These are phyloP conservation scores for Chaetothyriales sp. DNA, from an alignment of 2,329 filamentous ascomycete genomes.

Conservation along the genomic window DNA sequence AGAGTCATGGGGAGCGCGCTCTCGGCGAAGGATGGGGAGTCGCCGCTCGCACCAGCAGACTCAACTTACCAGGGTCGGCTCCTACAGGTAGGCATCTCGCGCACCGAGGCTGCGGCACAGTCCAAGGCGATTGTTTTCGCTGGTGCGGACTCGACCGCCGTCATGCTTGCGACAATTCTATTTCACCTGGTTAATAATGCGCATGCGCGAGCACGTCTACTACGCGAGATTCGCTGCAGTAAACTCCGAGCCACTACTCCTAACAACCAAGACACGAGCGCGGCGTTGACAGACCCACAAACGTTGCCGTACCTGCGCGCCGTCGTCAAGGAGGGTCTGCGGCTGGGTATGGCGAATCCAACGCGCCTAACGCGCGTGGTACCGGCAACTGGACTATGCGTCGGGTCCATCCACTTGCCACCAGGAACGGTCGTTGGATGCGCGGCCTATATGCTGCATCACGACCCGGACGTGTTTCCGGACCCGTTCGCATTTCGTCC, in stretches of 20 bases:
- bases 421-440: conserved; percentile 34
- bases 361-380: conserved; percentile 38
- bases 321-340: conserved; percentile 38
- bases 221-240: conserved; percentile 6
- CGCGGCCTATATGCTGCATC: conserved; percentile 34
- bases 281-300: conserved; percentile 12
- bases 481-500: conserved; percentile 33
- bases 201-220: conserved; percentile 21
- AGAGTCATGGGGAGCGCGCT: conserved; percentile 10
- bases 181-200: conserved; percentile 34
- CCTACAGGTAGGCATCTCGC: conserved; percentile 13
- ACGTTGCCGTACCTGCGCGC: conserved; percentile 35
- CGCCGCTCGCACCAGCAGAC: conserved; percentile 4
- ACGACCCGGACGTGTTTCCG: conserved; percentile 31
- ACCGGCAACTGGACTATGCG: conserved; percentile 27
- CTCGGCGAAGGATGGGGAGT: conserved; percentile 1
- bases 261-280: neutral
- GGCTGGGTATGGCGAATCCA: conserved; percentile 40
- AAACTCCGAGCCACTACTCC: neutral
- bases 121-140: conserved; percentile 31
- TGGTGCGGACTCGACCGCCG: conserved; percentile 40
- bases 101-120: conserved; percentile 14
- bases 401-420: conserved; percentile 28
- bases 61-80: conserved; percentile 15
- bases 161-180: conserved; percentile 37